Base-by-base conservation (phyloP, 164 flowering plant species). In the Kalanchoe fedtschenkoi region DNA sequence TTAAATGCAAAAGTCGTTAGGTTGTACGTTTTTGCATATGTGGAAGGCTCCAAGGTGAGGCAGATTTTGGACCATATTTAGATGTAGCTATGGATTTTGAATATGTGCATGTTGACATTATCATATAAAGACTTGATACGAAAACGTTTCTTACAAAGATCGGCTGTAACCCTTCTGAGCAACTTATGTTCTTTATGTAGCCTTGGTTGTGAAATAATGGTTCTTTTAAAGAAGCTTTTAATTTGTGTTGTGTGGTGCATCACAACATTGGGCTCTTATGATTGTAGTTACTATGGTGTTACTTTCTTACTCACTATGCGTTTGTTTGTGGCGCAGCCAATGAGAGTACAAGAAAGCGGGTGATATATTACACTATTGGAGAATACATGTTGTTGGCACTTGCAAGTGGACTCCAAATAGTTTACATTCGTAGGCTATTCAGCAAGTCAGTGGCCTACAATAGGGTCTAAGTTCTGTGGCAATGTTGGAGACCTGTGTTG, bases 361-460 rank as follows among this genome's bases (percentile, higher is more conserved):
- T 90, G 26, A 65, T 85, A 65, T 73, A 73, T 69, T 95, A 95
- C 80, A 88, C 97, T 10, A 58, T 88, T 16, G 89, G 77, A 41
- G 95, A 87, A 68, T 95, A 95, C 73, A 7, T 87, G 46, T 59
- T 87, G 67, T 78, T 95, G 65, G 86, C 75, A 26, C 54, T 65
- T 65, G 86, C 75, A 5, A 95, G 99, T 54, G 77, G 68, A 22
- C 87, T 95, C 63, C 97, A 95, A 70, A 91, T 91, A 2, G 59
- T 80, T 8, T 88, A 81, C 62, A 87, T 95, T 44, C 91, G 95
- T 11, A 80, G 77, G 32, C 80, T 95, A 66, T 95, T 95, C 74
- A 91, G 91, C 81, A 95, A 95, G 72, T 80, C 95, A 26, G 91
- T 91, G 62, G 95, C 76, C 38, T 95, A 95, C 79, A 88, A 84